Base-by-base conservation (phyloP, 352 stramenopile genomes). In the Phytophthora idaei region DNA sequence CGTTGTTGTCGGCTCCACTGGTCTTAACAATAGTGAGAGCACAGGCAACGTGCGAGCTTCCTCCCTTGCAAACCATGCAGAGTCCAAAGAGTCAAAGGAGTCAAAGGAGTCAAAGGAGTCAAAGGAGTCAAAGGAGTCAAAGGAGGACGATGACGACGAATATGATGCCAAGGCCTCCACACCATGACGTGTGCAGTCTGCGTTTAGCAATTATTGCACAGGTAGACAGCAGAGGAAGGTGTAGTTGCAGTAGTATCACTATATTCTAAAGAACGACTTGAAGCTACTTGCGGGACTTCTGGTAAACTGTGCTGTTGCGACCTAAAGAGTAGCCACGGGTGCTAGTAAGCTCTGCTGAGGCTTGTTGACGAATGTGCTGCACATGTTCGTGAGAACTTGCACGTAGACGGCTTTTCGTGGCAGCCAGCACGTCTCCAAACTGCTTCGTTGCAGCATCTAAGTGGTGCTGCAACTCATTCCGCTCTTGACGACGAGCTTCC, bases 401-500 rank as follows among this genome's bases (percentile, higher is more conserved):
- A 5, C 80, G 77, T 5, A 92, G 53, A 12, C 75, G 80, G 47
- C 73, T 70, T 71, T 92, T 92, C 17, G 81, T 90, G 28, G 63
- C 81, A 21, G 63, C 62, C n/a, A 92, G 45, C 29, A 92, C 89
- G 28, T 84, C 78, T n/a, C 81, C 80, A 67, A 90, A 90, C 45
- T 90, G 77, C 32, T 80, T 78, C 17, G 65, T 53, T 27, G 83
- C 73, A 28, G 80, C 65, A 11, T 85, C 72, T 12, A 76, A 67
- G 14, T 93, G 84, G 7, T 65, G 67, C 27, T 89, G 73, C 28
- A 89, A 59, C 44, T 74, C 61, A 8, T 65, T 58, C 10, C 77
- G 77, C 48, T 93, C 82, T 37, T 77, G 66, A 15, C 66, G 69
- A 29, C 82, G 80, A 68, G 84, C 64, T 47, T 87, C 79, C 21